phyloP scores from a whole-genome alignment of 345 rosid genomes.

The Rhodamnia argentea region DNA sequence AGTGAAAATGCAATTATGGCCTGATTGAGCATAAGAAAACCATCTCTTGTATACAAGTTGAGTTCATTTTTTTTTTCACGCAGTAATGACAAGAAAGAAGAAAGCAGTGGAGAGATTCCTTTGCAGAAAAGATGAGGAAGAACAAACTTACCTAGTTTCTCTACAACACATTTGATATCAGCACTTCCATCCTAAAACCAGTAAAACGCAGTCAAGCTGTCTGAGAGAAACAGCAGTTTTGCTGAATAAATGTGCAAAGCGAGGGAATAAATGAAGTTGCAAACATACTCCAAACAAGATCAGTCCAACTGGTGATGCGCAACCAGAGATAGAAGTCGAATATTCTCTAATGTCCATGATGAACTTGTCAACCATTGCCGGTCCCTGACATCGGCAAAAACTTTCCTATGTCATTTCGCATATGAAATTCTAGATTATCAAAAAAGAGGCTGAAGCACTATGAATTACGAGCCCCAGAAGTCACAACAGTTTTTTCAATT shows the following conservation, averaged over 20 bases:
- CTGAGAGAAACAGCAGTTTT: background rate
- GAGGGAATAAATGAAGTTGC: background rate
- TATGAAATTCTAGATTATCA: background rate
- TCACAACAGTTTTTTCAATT: background rate
- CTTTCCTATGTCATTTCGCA: background rate
- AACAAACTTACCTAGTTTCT: slow-evolving; percentile 49
- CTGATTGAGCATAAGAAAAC: background rate
- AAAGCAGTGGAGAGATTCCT: background rate
- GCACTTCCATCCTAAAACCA: slow-evolving; percentile 26
- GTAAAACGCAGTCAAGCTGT: background rate
- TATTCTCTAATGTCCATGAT: slow-evolving; percentile 47
- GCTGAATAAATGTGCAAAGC: background rate
- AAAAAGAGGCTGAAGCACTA: background rate
- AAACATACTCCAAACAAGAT: slow-evolving; percentile 64
- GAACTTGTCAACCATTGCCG: slow-evolving; percentile 36
- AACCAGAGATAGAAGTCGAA: slow-evolving; percentile 41
- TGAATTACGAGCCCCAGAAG: background rate
- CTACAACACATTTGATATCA: slow-evolving; percentile 36
- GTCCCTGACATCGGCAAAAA: slow-evolving; percentile 16
- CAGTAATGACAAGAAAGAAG: background rate
- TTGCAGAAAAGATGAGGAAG: background rate
- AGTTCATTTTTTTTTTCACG: background rate
- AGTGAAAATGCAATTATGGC: background rate
- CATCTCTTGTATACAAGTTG: background rate
- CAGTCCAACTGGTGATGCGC: slow-evolving; percentile 46